Percentiles rank a stretch among this genome's conserved stretches.
phyloP scores from a whole-genome alignment of 805 yeast genomes.

The Zygotorulaspora florentina region DNA sequence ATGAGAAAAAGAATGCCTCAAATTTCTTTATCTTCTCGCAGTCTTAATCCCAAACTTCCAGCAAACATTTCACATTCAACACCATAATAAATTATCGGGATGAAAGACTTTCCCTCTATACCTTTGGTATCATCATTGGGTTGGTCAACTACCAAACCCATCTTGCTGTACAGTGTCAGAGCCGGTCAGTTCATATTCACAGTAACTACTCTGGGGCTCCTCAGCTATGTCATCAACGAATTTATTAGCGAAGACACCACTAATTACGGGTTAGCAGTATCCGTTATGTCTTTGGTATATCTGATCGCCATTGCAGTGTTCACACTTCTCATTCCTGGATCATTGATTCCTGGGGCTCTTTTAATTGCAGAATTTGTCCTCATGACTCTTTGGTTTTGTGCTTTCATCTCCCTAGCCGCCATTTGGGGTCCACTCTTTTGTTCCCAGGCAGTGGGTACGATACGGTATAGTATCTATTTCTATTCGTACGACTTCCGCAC shows the following conservation, averaged over 20 bases:
- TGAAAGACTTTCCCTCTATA: too few species aligned
- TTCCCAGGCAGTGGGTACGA: neutral
- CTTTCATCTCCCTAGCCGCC: conserved; percentile 6
- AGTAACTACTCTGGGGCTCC: conserved; percentile 2
- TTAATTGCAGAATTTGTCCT: conserved; percentile 2
- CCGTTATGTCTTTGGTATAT: conserved; percentile 6
- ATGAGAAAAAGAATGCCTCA: too few species aligned
- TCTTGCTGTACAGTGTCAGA: neutral
- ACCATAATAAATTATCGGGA: too few species aligned
- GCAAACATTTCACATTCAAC: too few species aligned
- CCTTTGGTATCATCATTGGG: too few species aligned
- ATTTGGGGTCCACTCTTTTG: neutral
- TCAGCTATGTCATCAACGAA: conserved; percentile 1
- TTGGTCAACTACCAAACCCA: neutral
- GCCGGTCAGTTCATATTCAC: conserved; percentile 3
- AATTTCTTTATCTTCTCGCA: too few species aligned
- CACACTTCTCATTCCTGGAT: neutral
- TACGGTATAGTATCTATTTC: neutral
- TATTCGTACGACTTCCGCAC: neutral
- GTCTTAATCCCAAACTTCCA: too few species aligned
- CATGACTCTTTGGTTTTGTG: conserved; percentile 5
- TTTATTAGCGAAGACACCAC: neutral
- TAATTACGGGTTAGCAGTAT: conserved; percentile 5
- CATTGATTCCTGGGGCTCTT: conserved; percentile 4
- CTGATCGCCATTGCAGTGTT: neutral